A percentile compares a stretch with the other conserved stretches of the same genome.
Evolutionary conservation across 139 green algal species (phyloP).

Genomic region (Micractinium conductrix): DNA sequence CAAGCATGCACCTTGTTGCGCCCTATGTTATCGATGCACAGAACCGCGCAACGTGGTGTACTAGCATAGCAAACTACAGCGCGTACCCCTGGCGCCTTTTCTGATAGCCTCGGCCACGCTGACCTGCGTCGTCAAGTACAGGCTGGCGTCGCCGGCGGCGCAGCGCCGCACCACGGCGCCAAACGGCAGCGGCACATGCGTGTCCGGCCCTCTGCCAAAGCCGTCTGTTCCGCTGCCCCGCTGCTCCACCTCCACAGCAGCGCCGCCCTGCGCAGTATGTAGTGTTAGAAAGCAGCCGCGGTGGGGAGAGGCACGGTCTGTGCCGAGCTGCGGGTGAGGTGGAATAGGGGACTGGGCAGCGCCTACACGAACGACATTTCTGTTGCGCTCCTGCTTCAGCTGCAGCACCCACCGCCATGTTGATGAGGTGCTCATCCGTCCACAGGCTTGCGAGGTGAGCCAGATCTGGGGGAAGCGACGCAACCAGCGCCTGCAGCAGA

Average conservation of each 20-base stretch:
- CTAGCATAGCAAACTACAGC: too few relatives aligned
- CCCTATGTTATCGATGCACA: background rate
- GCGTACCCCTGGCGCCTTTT: background rate
- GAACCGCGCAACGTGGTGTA: too few relatives aligned
- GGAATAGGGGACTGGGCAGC: too few relatives aligned
- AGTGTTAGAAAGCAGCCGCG: background rate
- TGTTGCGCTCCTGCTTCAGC: background rate
- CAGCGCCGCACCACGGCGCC: constrained; percentile 55
- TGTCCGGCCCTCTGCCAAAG: constrained; percentile 67
- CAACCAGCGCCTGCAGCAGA: constrained; percentile 15
- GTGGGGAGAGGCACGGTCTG: background rate
- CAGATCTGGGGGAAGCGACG: constrained; percentile 18
- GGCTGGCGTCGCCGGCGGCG: constrained; percentile 51
- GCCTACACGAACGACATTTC: too few relatives aligned
- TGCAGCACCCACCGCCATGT: background rate
- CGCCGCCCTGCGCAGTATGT: constrained; percentile 50
- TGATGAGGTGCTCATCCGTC: constrained; percentile 34
- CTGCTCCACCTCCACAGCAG: constrained; percentile 64
- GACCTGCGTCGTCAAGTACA: constrained; percentile 82
- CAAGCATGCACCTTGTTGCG: background rate
- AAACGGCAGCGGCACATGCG: constrained; percentile 64
- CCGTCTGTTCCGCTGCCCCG: constrained; percentile 31
- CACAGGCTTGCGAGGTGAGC: constrained; percentile 14
- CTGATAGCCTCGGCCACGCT: background rate
- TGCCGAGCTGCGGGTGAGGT: too few relatives aligned